Evolutionary conservation across 2,329 filamentous ascomycete species (phyloP).

Genomic region (Cordyceps militaris): DNA sequence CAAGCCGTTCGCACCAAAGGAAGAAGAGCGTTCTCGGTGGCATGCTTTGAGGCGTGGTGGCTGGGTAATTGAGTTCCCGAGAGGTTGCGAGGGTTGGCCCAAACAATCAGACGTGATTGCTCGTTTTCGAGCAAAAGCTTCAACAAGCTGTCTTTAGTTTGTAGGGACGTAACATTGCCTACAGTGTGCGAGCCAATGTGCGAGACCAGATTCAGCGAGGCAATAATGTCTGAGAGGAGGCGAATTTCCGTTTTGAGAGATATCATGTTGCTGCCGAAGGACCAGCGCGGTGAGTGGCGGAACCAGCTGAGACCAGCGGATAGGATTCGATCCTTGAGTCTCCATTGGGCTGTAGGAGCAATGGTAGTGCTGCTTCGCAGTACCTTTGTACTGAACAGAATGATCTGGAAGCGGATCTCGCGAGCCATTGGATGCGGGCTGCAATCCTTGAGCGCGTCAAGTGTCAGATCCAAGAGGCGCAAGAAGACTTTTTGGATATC

Average conservation of each 20-base stretch:
- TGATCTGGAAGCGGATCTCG: constrained; percentile 83
- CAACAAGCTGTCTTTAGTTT: constrained; percentile 77
- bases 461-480: constrained; percentile 70
- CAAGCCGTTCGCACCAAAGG: constrained; percentile 75
- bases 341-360: constrained; percentile 60
- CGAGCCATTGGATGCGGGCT: constrained; percentile 78
- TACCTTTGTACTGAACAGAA: constrained; percentile 75
- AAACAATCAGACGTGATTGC: constrained; percentile 74
- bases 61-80: constrained; percentile 32
- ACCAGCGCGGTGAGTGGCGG: constrained; percentile 74
- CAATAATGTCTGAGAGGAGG: constrained; percentile 67
- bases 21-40: constrained; percentile 41
- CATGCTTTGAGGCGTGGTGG: constrained; percentile 33
- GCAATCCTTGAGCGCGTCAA: constrained; percentile 65
- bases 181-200: constrained; percentile 47
- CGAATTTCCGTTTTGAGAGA: constrained; percentile 91
- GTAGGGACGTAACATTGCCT: constrained; percentile 57
- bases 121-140: constrained; percentile 77
- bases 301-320: constrained; percentile 90
- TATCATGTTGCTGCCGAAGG: constrained; percentile 87
- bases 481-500: constrained; percentile 77
- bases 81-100: constrained; percentile 74
- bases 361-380: constrained; percentile 65
- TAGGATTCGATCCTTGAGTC: constrained; percentile 81
- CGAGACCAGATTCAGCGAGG: constrained; percentile 57